Evolutionary conservation across 2,329 filamentous ascomycete species (phyloP).

Genomic region (Aureobasidium pullulans): DNA sequence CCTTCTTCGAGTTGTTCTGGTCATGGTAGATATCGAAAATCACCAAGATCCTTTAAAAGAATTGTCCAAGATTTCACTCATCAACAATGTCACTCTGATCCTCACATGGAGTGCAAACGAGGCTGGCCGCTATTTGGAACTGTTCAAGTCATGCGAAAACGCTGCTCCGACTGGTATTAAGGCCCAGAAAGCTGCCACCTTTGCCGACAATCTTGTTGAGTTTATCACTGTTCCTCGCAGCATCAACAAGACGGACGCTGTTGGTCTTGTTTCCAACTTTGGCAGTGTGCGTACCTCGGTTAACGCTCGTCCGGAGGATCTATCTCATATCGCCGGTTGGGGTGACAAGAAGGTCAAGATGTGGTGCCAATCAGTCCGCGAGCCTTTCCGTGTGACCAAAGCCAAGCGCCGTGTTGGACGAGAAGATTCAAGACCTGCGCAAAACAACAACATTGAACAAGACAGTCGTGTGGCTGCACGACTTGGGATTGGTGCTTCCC

Average conservation of each 20-base stretch:
- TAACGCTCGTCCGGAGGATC: constrained; percentile 79
- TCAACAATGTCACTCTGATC: constrained; percentile 88
- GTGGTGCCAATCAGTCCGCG: constrained; percentile 74
- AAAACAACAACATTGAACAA: constrained; percentile 23
- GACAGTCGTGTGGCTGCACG: constrained; percentile 22
- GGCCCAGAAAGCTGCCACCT: constrained; percentile 74
- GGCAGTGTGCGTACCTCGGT: constrained; percentile 80
- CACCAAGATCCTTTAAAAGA: constrained; percentile 87
- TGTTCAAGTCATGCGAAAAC: constrained; percentile 92
- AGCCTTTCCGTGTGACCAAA: constrained; percentile 73
- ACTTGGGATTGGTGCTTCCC: constrained; percentile 25
- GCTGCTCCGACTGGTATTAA: constrained; percentile 75
- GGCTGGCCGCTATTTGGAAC: constrained; percentile 84
- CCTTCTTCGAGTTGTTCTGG: constrained; percentile 74
- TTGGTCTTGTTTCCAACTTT: constrained; percentile 84
- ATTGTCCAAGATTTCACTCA: constrained; percentile 81
- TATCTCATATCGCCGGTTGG: constrained; percentile 82
- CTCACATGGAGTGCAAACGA: constrained; percentile 93
- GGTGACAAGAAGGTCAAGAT: constrained; percentile 88
- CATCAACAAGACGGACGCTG: constrained; percentile 91
- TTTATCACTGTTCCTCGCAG: constrained; percentile 86
- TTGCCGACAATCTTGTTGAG: constrained; percentile 80
- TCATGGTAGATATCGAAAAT: constrained; percentile 91
- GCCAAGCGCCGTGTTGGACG: constrained; percentile 45
- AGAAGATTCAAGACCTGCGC: constrained; percentile 22